A percentile compares a stretch with the other conserved stretches of the same genome.
Evolutionary conservation across 1,139 yeast genomes (phyloP).

Genomic region (Protomyces gravidus): DNA sequence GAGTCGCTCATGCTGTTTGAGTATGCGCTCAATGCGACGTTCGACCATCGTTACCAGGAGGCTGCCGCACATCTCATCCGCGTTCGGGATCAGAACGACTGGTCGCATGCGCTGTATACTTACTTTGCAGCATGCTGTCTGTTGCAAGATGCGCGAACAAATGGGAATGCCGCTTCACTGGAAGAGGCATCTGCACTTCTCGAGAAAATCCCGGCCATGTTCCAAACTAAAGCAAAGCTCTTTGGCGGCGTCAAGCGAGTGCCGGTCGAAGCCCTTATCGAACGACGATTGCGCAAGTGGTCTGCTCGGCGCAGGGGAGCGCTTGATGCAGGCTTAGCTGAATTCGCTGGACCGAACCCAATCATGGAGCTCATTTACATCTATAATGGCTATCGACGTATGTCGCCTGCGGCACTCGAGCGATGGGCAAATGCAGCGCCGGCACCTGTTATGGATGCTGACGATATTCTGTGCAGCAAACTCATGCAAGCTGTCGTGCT

Average conservation of each 20-base stretch:
- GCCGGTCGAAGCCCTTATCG: slow-evolving; percentile 84
- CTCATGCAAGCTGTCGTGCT: slow-evolving; percentile 27
- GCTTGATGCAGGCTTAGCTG: slow-evolving; percentile 47
- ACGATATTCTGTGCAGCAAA: slow-evolving; percentile 18
- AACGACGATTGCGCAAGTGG: slow-evolving; percentile 65
- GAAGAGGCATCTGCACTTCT: slow-evolving; percentile 50
- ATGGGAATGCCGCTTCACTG: slow-evolving; percentile 38
- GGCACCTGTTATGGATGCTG: slow-evolving; percentile 25
- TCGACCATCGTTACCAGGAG: slow-evolving; percentile 69
- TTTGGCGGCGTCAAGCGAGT: slow-evolving; percentile 55
- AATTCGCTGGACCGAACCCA: slow-evolving; percentile 79
- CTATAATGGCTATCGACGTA: slow-evolving; percentile 89
- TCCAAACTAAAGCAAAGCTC: slow-evolving; percentile 59
- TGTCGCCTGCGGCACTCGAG: slow-evolving; percentile 43
- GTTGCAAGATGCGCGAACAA: slow-evolving; percentile 48
- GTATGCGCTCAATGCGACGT: slow-evolving; percentile 71
- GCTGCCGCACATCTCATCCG: slow-evolving; percentile 73
- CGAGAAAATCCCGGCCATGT: slow-evolving; percentile 60
- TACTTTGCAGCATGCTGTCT: slow-evolving; percentile 86
- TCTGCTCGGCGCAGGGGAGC: slow-evolving; percentile 41
- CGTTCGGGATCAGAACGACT: slow-evolving; percentile 70
- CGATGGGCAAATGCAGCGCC: slow-evolving; percentile 11
- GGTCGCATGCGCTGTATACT: slow-evolving; percentile 88
- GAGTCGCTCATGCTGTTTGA: slow-evolving; percentile 84
- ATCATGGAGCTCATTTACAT: slow-evolving; percentile 81